A percentile compares a stretch with the other conserved stretches of the same genome.
Evolutionary conservation across 202 grass and related monocot species (phyloP).

Genomic region (Alloteropsis angusta): DNA sequence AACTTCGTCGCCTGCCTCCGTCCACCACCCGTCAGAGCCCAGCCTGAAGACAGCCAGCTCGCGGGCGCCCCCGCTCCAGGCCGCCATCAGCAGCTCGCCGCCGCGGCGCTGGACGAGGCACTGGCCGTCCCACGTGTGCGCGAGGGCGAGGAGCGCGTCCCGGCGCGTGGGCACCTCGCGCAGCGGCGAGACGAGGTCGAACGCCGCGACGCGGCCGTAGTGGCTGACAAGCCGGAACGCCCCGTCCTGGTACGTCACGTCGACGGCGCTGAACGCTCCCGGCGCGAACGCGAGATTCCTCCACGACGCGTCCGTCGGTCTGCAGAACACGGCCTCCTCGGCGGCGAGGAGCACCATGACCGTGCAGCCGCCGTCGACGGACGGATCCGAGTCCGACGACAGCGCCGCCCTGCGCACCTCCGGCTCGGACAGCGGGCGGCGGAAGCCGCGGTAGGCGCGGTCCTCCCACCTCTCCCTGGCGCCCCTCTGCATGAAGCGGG

Average conservation of each 20-base stretch:
- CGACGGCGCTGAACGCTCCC: neutral
- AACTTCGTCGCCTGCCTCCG: neutral
- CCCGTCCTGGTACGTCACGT: constrained; percentile 20
- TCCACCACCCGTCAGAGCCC: constrained; percentile 2
- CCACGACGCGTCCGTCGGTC: constrained; percentile 20
- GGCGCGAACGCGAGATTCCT: constrained; percentile 11
- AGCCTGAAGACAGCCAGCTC: neutral
- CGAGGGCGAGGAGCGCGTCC: neutral
- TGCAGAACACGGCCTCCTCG: constrained; percentile 24
- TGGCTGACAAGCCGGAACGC: constrained; percentile 13
- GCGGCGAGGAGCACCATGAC: constrained; percentile 17
- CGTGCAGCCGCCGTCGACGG: neutral
- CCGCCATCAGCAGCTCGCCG: neutral
- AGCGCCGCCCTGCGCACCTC: constrained; percentile 8
- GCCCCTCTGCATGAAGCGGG: constrained; percentile 2
- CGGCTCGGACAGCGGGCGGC: neutral
- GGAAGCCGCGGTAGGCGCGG: neutral
- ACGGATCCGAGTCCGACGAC: constrained; percentile 29
- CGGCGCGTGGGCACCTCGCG: neutral
- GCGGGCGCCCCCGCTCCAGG: neutral
- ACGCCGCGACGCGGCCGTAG: constrained; percentile 9
- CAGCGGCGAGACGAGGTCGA: neutral
- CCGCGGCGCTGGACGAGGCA: constrained; percentile 11
- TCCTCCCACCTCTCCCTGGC: constrained; percentile 28
- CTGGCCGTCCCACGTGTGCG: neutral